phyloP scores from a whole-genome alignment of 1,139 yeast species.

The Scheffersomyces illinoinensis region DNA sequence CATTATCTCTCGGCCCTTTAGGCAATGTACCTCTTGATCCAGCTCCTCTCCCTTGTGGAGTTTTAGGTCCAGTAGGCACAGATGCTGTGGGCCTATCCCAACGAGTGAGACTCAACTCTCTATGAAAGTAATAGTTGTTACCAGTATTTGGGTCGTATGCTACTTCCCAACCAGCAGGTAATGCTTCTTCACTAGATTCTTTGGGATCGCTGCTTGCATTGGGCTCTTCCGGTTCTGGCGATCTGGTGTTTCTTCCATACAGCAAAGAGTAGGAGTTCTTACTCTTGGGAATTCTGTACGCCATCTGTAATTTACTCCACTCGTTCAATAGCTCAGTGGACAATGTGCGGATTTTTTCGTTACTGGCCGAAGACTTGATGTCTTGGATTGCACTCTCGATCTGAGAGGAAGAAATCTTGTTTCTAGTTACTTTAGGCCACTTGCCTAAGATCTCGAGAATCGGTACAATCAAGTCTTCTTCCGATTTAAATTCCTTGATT shows the following conservation, averaged over 20 bases:
- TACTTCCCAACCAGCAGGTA: constrained; percentile 58
- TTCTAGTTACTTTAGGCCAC: constrained; percentile 84
- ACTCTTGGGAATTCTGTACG: constrained; percentile 75
- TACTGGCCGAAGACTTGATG: constrained; percentile 33
- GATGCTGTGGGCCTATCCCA: constrained; percentile 58
- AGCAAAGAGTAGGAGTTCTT: constrained; percentile 17
- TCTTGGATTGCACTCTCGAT: constrained; percentile 65
- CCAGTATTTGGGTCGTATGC: constrained; percentile 45
- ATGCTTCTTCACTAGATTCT: constrained; percentile 24
- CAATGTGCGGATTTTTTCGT: constrained; percentile 32
- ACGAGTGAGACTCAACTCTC: constrained; percentile 43
- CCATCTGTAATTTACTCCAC: constrained; percentile 80
- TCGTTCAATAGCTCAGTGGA: constrained; percentile 53
- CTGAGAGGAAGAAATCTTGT: constrained; percentile 77
- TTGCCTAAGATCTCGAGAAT: constrained; percentile 58
- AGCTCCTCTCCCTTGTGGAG: constrained; percentile 1
- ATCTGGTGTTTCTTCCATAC: constrained; percentile 29
- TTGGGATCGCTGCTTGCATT: not conserved
- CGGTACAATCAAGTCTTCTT: constrained; percentile 37
- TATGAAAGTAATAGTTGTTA: constrained; percentile 55
- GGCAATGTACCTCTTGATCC: constrained; percentile 1
- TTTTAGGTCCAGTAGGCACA: constrained; percentile 28
- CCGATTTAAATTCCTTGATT: constrained; percentile 35
- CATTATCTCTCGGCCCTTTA: constrained; percentile 9
- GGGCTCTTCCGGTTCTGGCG: constrained; percentile 3